These are phyloP conservation scores for Grosmannia serpens DNA, from an alignment of 2,329 filamentous ascomycete genomes.

Conservation along the genomic window DNA sequence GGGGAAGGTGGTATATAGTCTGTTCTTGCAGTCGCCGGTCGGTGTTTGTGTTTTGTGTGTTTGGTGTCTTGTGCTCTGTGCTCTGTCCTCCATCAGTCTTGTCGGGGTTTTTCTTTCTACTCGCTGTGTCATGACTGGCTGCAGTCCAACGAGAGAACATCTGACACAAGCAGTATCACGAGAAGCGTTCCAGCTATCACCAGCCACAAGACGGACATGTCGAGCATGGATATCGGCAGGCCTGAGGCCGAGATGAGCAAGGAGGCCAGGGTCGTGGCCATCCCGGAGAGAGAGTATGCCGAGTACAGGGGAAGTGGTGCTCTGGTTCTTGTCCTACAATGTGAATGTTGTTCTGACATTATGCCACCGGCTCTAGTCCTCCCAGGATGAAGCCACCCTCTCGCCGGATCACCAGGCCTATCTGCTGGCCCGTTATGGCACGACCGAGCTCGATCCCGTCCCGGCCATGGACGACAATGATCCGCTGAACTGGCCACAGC, in stretches of 20 bases:
- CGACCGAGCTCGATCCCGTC: conserved; percentile 4
- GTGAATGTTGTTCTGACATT: neutral
- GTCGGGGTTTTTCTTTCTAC: too few relatives aligned
- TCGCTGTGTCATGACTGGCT: too few relatives aligned
- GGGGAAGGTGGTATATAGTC: too few relatives aligned
- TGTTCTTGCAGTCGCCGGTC: too few relatives aligned
- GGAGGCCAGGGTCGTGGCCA: neutral
- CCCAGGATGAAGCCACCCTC: neutral
- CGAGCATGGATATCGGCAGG: neutral
- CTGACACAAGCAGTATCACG: too few relatives aligned
- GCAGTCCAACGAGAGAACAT: too few relatives aligned
- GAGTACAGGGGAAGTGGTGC: neutral
- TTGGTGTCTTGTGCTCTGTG: too few relatives aligned
- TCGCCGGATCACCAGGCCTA: conserved; percentile 5
- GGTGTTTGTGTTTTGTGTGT: too few relatives aligned
- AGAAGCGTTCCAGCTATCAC: too few relatives aligned
- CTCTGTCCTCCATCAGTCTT: too few relatives aligned
- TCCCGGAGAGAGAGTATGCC: neutral
- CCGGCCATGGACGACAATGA: conserved; percentile 5
- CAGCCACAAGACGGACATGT: neutral
- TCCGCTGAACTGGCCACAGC: conserved; percentile 6
- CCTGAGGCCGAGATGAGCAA: neutral
- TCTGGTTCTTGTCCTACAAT: neutral
- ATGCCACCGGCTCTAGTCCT: neutral
- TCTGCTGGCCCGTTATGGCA: conserved; percentile 5